Evolutionary conservation across 495 filamentous ascomycete genomes (phyloP).

Genomic region (Trichoderma parareesei): DNA sequence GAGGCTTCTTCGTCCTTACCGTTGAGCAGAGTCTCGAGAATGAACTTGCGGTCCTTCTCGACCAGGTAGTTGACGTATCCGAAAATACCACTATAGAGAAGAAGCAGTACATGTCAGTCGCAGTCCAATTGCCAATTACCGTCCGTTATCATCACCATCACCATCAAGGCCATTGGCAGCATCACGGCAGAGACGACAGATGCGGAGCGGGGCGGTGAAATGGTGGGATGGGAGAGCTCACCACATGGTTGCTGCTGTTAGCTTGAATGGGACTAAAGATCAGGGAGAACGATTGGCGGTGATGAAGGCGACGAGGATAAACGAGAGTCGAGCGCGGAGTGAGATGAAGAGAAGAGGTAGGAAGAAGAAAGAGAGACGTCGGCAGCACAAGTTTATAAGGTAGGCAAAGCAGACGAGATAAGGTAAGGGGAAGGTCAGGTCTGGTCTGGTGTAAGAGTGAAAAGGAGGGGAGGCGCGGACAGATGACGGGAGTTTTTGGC

Average conservation of each 20-base stretch:
- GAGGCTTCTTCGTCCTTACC: slow-evolving; percentile 42
- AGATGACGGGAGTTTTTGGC: neutral
- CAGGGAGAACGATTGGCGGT: too few species aligned
- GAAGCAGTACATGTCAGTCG: slow-evolving; percentile 15
- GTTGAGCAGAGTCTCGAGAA: slow-evolving; percentile 92
- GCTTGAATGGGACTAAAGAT: neutral
- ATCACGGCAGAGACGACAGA: neutral
- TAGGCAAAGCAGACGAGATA: neutral
- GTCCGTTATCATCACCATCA: neutral
- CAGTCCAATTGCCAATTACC: slow-evolving; percentile 2
- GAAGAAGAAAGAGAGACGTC: neutral
- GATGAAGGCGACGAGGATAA: neutral
- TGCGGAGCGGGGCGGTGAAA: slow-evolving; percentile 5
- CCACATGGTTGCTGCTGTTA: slow-evolving; percentile 9
- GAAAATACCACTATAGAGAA: slow-evolving; percentile 78
- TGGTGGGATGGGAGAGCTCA: slow-evolving; percentile 10
- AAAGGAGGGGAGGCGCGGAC: slow-evolving; percentile 8
- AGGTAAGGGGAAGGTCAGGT: neutral
- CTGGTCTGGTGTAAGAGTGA: neutral
- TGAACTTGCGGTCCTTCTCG: slow-evolving; percentile 92
- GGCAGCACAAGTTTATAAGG: neutral
- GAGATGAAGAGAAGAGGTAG: neutral
- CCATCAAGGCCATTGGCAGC: neutral
- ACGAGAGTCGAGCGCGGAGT: neutral
- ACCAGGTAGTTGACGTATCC: slow-evolving; percentile 91